Evolutionary conservation across 306 rosid genomes (phyloP), one percentile per base, ranked within the genome.

Genomic region (Purshia tridentata): DNA sequence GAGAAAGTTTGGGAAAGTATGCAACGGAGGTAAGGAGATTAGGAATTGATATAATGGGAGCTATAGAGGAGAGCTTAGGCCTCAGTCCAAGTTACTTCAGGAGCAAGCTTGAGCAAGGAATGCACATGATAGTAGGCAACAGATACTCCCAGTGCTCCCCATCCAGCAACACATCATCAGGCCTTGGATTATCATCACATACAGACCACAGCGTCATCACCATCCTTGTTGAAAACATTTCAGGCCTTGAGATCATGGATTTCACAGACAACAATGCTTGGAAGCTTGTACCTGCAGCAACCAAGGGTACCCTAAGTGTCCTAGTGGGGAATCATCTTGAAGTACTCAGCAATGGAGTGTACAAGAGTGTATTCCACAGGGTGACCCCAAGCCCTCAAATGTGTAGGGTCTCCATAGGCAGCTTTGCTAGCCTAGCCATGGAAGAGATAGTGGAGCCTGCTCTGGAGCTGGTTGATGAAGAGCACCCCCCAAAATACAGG

Each of bases 151-250:
- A 62, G 13, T 53, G 58, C 48, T 48, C 59, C n/a, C n/a, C 69
- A 49, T 58, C 69, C 9, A n/a, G 59, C 68, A 70, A 37, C 40
- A 11, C 8, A 18, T n/a, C n/a, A n/a, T n/a, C n/a, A n/a, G n/a
- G n/a, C n/a, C 29, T 72, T 2, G 77, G 69, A 37, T 4, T n/a
- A 18, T 10, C 47, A 35, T 23, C 69, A 12, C 77, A 72, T 44
- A 50, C 77, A 3, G 69, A 72, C 48, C 77, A 72, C 69, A 72
- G 37, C 15, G 48, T 72, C 49, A 46, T 72, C 69, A 72, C 69
- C 58, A 15, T 72, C 69, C 69, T 72, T 11, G 45, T 37, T 11
- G 77, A 72, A 49, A 72, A 20, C 11, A 61, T 11, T 39, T 11
- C 69, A 3, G 77, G 77, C 41, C 23, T 72, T 35, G 77, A 72